Conservation (phyloP, 1,139 yeast species). For the Taphrina pruni region DNA sequence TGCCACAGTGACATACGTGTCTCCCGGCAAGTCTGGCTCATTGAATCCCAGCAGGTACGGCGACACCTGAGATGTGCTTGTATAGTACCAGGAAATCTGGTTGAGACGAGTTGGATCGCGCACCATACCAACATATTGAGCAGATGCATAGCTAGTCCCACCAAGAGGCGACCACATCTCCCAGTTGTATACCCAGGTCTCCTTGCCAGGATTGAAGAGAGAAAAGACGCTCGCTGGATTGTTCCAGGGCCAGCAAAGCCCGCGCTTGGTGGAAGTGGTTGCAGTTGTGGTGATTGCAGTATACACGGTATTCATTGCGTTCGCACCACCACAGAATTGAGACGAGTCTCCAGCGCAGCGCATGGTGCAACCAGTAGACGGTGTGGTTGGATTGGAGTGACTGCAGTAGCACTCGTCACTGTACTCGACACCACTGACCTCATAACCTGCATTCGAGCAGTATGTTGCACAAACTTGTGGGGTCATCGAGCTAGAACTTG, state of each 20-base stretch:
- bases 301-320: background rate
- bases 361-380: slow-evolving; percentile 17
- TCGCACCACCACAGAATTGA: slow-evolving; percentile 23
- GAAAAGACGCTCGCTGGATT: slow-evolving; percentile 16
- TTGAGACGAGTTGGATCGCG: slow-evolving; percentile 14
- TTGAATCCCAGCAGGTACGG: slow-evolving; percentile 41
- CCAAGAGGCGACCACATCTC: slow-evolving; percentile 34
- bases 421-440: slow-evolving; percentile 11
- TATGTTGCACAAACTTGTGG: slow-evolving; percentile 25
- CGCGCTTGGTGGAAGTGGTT: slow-evolving; percentile 30
- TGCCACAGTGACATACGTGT: slow-evolving; percentile 29
- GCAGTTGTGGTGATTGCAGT: slow-evolving; percentile 10
- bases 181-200: slow-evolving; percentile 42
- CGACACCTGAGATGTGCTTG: slow-evolving; percentile 1
- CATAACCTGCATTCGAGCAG: slow-evolving; percentile 27
- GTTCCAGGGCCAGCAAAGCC: slow-evolving; percentile 40
- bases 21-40: slow-evolving; percentile 41
- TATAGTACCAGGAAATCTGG: slow-evolving; percentile 34
- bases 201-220: slow-evolving; percentile 25
- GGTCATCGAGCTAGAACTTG: slow-evolving; percentile 25
- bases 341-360: slow-evolving; percentile 27
- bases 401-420: slow-evolving; percentile 26
- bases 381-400: slow-evolving; percentile 15
- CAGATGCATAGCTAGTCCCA: slow-evolving; percentile 19
- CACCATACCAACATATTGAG: slow-evolving; percentile 30